Evolutionary conservation across 1,284 basidiomycete species (phyloP), one percentile per base, ranked within the genome.

Genomic region (Tilletiopsis washingtonensis): DNA sequence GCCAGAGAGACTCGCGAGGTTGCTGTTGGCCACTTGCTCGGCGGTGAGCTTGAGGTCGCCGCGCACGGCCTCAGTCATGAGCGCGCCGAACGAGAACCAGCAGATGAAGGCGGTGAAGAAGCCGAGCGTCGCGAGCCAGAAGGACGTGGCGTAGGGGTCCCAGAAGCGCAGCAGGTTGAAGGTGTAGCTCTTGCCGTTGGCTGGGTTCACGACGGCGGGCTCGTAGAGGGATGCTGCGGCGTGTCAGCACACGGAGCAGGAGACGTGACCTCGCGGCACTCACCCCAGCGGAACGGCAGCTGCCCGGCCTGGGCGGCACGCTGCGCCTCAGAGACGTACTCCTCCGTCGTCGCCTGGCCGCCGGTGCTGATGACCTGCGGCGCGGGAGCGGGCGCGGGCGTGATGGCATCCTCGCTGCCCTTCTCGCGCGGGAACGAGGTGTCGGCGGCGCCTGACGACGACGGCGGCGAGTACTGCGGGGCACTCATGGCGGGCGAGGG

Each of bases 61-160:
- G 53, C 78, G 79, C 67, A 84, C 81, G 4, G 78, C 81, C 36
- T 82, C 80, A 0, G 81, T 79, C 40, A 82, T 77, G 9, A 84
- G 76, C 0, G 82, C 81, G 15, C 81, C 76, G 63, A 83, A 83
- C 0, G 82, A 81, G 54, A 84, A 84, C 82, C 82, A 84, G 14
- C 81, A 79, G 19, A 82, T 65, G 57, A 75, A 74, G 14, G 78
- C 78, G 3, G 76, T 69, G 57, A 78, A 77, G 69, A 77, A 80
- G 27, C 72, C 63, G 11, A 78, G 68, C 76, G 78, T 81, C 17
- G 81, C 75, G 4, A 54, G 27, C 56, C 54, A 62, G 57, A 57
- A 81, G 44, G 78, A 78, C 27, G 76, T 74, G 3, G 78, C 73
- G 61, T 83, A 81, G 3, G 77, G 77, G 56, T 77, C 79, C n/a